Conservation (phyloP, 352 stramenopile genomes). For the Phytopythium litorale region DNA sequence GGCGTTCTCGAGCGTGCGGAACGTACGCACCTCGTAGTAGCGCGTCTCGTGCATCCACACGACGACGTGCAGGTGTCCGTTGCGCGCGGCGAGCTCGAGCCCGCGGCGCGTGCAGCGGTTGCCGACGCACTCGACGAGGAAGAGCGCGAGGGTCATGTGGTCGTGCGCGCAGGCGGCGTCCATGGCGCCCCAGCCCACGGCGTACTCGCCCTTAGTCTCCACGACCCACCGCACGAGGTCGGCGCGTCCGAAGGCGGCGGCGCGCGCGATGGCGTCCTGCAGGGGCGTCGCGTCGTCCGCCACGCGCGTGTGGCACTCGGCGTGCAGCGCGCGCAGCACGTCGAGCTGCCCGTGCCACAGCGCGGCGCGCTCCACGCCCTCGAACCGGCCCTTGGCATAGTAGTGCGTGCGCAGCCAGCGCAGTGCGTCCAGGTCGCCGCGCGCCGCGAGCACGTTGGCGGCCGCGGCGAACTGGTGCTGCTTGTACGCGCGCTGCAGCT, state of each 20-base stretch:
- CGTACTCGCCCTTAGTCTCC: slow-evolving; percentile 33
- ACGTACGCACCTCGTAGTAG: slow-evolving; percentile 29
- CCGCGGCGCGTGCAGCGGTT: slow-evolving; percentile 38
- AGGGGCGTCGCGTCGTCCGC: slow-evolving; percentile 22
- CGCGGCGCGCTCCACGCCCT: slow-evolving; percentile 27
- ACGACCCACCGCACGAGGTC: slow-evolving; percentile 32
- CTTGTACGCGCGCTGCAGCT: slow-evolving; percentile 28
- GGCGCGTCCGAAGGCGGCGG: slow-evolving; percentile 11
- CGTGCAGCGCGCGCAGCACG: slow-evolving; percentile 30
- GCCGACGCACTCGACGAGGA: slow-evolving; percentile 23
- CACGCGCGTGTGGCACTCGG: slow-evolving; percentile 24
- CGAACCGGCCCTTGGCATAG: slow-evolving; percentile 30
- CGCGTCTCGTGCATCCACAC: slow-evolving; percentile 29
- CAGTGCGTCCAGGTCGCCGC: slow-evolving; percentile 19
- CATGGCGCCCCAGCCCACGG: slow-evolving; percentile 31
- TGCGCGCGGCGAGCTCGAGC: slow-evolving; percentile 20
- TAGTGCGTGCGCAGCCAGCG: slow-evolving; percentile 28
- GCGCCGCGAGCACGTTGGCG: slow-evolving; percentile 22
- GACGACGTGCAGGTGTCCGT: slow-evolving; percentile 33
- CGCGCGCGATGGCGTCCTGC: slow-evolving; percentile 33
- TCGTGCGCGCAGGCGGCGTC: slow-evolving; percentile 36
- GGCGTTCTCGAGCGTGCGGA: slow-evolving; percentile 32
- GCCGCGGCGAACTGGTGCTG: slow-evolving; percentile 34
- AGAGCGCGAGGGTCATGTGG: slow-evolving; percentile 35
- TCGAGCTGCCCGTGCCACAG: slow-evolving; percentile 30